Conservation (phyloP, 1,139 yeast species). For the Candida neerlandica region DNA sequence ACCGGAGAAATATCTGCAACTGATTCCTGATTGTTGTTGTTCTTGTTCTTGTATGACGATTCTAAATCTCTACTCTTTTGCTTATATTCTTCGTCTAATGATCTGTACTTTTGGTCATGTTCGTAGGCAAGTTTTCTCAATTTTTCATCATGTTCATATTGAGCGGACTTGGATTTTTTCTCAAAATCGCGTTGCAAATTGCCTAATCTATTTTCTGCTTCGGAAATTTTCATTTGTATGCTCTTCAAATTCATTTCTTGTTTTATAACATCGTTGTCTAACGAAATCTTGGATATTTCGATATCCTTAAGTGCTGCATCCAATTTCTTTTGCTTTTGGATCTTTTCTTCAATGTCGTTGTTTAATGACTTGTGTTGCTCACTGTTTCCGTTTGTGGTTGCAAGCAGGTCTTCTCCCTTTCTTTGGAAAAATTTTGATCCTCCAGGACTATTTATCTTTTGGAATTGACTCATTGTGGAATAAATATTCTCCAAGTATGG, state of each 20-base stretch:
- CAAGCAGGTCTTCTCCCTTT: constrained; percentile 13
- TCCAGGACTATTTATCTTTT: constrained; percentile 45
- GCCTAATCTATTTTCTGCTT: constrained; percentile 13
- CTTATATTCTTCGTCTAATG: constrained; percentile 8
- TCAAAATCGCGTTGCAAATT: constrained; percentile 15
- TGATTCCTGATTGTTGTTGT: constrained; percentile 4
- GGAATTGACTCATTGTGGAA: constrained; percentile 73
- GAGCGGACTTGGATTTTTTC: constrained; percentile 10
- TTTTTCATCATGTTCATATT: constrained; percentile 16
- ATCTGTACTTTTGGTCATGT: constrained; percentile 7
- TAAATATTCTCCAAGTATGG: constrained; percentile 88
- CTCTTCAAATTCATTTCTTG: constrained; percentile 12
- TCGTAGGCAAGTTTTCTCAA: constrained; percentile 11
- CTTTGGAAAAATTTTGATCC: constrained; percentile 41
- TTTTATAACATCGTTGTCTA: constrained; percentile 23
- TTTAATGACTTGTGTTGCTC: constrained; percentile 12
- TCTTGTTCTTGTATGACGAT: constrained; percentile 5
- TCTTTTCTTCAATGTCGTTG: constrained; percentile 24
- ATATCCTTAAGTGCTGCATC: constrained; percentile 26
- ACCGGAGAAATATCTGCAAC: constrained; percentile 12
- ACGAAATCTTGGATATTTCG: constrained; percentile 22
- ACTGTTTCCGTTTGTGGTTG: constrained; percentile 5
- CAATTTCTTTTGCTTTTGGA: constrained; percentile 22
- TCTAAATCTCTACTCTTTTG: constrained; percentile 13
- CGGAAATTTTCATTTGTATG: constrained; percentile 12